These are phyloP conservation scores for Gigaspora rosea DNA, from an alignment of 192 early-diverging fungal species.

Conservation along the genomic window DNA sequence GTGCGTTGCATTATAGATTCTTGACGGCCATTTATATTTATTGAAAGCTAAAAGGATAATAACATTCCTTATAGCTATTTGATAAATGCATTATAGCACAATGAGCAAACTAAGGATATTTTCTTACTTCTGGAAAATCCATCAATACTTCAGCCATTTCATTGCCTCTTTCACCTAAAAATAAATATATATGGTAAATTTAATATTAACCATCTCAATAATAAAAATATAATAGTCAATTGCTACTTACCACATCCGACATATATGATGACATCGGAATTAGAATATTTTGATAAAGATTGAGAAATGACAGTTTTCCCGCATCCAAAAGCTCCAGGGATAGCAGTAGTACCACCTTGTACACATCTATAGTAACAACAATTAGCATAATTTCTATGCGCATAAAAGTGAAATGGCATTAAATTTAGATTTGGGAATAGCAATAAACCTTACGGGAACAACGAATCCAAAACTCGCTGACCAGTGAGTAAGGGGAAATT, in stretches of 20 bases:
- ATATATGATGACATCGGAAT: conserved; percentile 99
- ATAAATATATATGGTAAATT: background rate
- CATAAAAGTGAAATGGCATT: background rate
- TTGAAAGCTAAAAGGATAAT: conserved; percentile 65
- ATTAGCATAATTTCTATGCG: background rate
- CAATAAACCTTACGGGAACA: conserved; percentile 79
- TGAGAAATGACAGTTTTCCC: conserved; percentile 99
- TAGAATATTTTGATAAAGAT: conserved; percentile 99
- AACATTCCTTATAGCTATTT: background rate
- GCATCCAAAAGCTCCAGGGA: conserved; percentile 99
- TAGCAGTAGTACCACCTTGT: conserved; percentile 98
- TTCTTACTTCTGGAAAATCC: conserved; percentile 88
- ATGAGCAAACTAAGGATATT: background rate
- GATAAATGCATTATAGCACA: conserved; percentile 11
- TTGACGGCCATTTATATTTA: conserved; percentile 90
- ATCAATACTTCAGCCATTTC: conserved; percentile 99
- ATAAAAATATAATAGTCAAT: conserved; percentile 45
- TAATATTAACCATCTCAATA: background rate
- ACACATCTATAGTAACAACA: conserved; percentile 68
- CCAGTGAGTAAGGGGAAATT: conserved; percentile 97
- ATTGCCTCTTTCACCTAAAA: conserved; percentile 89
- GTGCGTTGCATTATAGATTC: conserved; percentile 99
- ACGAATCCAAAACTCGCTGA: conserved; percentile 97
- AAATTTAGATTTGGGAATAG: background rate
- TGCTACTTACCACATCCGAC: conserved; percentile 71